A percentile compares a stretch with the other conserved stretches of the same genome.
Evolutionary conservation across 208 protist species (phyloP).

Genomic region (Balamuthia mandrillaris): DNA sequence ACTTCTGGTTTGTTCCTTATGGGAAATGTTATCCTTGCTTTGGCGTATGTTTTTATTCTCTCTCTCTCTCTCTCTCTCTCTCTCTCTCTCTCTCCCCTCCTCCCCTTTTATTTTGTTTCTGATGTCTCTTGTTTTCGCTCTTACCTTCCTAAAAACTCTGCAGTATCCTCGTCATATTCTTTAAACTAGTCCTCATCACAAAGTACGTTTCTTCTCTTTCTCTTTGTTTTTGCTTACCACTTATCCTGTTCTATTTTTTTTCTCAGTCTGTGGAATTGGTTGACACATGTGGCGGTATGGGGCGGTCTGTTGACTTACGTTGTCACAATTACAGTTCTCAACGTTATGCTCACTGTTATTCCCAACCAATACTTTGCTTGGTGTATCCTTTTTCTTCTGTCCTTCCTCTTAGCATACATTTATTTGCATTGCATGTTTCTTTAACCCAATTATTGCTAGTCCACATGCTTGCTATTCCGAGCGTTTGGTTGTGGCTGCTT

Average conservation of each 20-base stretch:
- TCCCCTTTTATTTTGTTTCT: too few relatives aligned
- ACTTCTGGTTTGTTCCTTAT: background rate
- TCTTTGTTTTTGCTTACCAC: background rate
- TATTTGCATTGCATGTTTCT: background rate
- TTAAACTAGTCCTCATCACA: background rate
- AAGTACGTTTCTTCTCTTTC: background rate
- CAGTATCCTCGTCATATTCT: slow-evolving; percentile 6
- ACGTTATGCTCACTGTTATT: background rate
- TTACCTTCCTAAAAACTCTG: too few relatives aligned
- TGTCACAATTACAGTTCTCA: background rate
- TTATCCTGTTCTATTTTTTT: background rate
- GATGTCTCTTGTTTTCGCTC: too few relatives aligned
- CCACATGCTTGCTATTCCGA: background rate
- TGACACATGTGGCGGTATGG: background rate
- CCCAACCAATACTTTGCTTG: slow-evolving; percentile 4
- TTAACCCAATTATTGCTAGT: background rate
- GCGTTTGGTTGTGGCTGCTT: background rate
- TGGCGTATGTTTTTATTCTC: too few relatives aligned
- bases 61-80: too few relatives aligned
- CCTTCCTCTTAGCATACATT: background rate
- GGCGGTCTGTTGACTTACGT: background rate
- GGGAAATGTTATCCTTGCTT: background rate
- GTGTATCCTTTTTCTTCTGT: background rate
- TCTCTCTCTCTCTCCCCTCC: too few relatives aligned
- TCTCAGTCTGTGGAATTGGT: slow-evolving; percentile 2